These are phyloP conservation scores for Lojkania enalia DNA, from an alignment of 2,329 filamentous ascomycete genomes.

Conservation along the genomic window DNA sequence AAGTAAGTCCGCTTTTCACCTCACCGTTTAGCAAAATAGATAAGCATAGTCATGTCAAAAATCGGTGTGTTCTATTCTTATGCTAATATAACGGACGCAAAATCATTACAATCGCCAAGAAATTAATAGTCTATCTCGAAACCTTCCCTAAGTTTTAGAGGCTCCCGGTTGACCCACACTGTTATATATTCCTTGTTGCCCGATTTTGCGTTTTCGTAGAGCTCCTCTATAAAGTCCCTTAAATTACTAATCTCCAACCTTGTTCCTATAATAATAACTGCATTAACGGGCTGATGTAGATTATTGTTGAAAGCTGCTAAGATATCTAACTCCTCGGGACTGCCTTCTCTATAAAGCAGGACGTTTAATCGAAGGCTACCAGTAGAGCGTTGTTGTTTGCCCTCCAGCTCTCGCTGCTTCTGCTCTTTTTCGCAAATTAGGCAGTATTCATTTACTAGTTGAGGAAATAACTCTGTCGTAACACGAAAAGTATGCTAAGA, in stretches of 20 bases:
- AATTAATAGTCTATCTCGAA: constrained; percentile 7
- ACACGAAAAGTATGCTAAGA: constrained; percentile 4
- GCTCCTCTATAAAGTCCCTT: constrained; percentile 5
- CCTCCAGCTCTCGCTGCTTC: constrained; percentile 5
- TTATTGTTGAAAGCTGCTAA: too few species aligned
- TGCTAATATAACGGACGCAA: constrained; percentile 4
- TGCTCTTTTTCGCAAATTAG: too few species aligned
- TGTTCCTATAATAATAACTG: constrained; percentile 7
- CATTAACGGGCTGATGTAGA: constrained; percentile 6
- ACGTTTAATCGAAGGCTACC: constrained; percentile 5
- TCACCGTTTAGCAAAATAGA: too few species aligned
- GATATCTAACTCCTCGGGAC: constrained; percentile 5
- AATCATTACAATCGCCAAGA: constrained; percentile 6
- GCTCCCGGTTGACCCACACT: constrained; percentile 5
- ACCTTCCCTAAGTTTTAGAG: constrained; percentile 7
- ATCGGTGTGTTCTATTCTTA: constrained; percentile 6
- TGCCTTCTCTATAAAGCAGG: constrained; percentile 7
- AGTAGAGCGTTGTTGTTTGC: constrained; percentile 5
- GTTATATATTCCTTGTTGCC: constrained; percentile 3
- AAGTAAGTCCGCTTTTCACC: too few species aligned
- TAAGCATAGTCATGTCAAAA: too few species aligned
- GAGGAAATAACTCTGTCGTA: constrained; percentile 6
- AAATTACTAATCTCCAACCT: constrained; percentile 9
- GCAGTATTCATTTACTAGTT: constrained; percentile 5
- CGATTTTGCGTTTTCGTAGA: constrained; percentile 5